Base-by-base conservation (phyloP, 1,284 basidiomycete genomes). In the Boletus holoroseus region DNA sequence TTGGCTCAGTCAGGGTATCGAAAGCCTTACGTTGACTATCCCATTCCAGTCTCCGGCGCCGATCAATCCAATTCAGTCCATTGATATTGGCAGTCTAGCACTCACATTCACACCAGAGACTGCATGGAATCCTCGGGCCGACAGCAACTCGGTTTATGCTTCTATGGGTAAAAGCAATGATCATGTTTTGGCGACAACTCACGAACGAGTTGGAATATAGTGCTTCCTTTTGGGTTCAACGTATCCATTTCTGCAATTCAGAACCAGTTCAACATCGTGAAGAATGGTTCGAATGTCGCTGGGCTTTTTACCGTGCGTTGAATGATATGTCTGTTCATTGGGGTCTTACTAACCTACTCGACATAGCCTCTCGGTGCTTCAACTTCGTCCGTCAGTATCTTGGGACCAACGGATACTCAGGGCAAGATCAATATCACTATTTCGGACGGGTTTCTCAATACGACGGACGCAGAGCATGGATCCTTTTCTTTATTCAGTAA, bases 171-270 rank as follows among this genome's bases (percentile, higher is more conserved):
- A 52, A 73, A 22, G 3, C 47, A 34, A 16, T 12, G 15, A 31
- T 43, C 30, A 27, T 47, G 2, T 18, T 45, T 7, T 20, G 45
- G 26, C 8, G 16, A 36, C 30, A 45, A 20, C 24, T 59, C 6
- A 47, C 4, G 20, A 45, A 40, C 32, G 13, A 34, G 1, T 44
- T 47, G 38, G 24, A 22, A 38, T 47, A 30, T 55, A 83, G 83
- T 75, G 52, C 68, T 91, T 47, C 88, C 88, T 27, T 91, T 91
- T 58, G 88, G 88, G n/a, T 90, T 91, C 68, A 70, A 71, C 24
- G 47, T 90, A 12, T 69, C 73, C n/a, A 82, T 91, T 47, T 75
- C 75, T 27, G 66, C 82, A 58, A 87, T 90, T 28, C 70, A 78
- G 62, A 90, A 89, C 63, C 71, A 73, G 50, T 84, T 85, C 65